A percentile compares a stretch with the other conserved stretches of the same genome.
Conservation (phyloP, 2,329 filamentous ascomycete species). For the Fonsecaea erecta region DNA sequence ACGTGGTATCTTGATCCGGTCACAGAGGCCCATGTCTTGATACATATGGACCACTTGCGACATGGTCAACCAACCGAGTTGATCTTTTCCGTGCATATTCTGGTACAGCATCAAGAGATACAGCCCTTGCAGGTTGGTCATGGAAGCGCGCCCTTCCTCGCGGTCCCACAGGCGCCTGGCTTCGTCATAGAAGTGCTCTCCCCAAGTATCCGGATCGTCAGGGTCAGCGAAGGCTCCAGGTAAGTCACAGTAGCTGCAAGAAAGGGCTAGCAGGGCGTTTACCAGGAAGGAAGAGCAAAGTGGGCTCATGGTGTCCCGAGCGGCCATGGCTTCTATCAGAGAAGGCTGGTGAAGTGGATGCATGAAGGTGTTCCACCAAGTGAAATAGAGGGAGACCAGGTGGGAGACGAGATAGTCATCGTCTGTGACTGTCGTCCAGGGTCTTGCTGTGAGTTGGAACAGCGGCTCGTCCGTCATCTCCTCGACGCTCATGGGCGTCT, state of each 20-base stretch:
- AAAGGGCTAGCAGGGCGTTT: constrained; percentile 35
- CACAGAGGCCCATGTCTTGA: not conserved
- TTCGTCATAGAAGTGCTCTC: constrained; percentile 16
- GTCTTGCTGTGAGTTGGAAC: constrained; percentile 13
- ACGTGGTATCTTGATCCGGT: constrained; percentile 9
- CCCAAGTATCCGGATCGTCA: constrained; percentile 8
- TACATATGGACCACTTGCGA: constrained; percentile 13
- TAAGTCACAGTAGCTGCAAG: constrained; percentile 13
- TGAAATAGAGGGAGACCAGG: constrained; percentile 43
- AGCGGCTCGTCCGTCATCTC: constrained; percentile 13
- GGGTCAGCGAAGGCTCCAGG: constrained; percentile 10
- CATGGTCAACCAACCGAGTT: constrained; percentile 11
- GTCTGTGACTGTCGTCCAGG: constrained; percentile 44
- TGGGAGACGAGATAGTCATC: constrained; percentile 44
- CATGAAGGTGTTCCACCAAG: constrained; percentile 41
- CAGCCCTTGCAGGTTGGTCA: constrained; percentile 14
- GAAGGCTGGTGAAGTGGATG: constrained; percentile 42
- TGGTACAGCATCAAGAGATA: constrained; percentile 11
- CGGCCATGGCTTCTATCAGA: constrained; percentile 45
- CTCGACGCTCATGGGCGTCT: constrained; percentile 13
- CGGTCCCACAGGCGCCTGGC: constrained; percentile 9
- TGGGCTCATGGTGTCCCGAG: constrained; percentile 35
- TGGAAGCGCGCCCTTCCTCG: constrained; percentile 7
- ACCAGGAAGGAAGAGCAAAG: constrained; percentile 44
- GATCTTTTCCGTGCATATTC: constrained; percentile 15